These are phyloP conservation scores for Alternaria sp. DNA, from an alignment of 2,329 filamentous ascomycete genomes.

Conservation along the genomic window DNA sequence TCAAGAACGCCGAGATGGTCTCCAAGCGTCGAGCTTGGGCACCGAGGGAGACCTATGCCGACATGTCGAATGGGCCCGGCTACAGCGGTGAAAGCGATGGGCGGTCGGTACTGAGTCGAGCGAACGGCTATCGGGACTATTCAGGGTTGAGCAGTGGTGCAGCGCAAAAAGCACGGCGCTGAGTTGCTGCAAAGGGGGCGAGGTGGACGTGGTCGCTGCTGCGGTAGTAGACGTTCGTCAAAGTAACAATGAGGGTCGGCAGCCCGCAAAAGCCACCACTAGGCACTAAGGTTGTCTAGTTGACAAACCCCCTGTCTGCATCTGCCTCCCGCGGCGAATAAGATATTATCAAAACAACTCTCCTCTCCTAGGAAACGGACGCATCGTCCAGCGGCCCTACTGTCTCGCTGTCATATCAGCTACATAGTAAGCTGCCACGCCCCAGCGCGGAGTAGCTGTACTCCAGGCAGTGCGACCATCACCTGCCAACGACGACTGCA, in stretches of 20 bases:
- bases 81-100: conserved; percentile 26
- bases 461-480: conserved; percentile 16
- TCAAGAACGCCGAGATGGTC: conserved; percentile 24
- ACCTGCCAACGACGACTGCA: conserved; percentile 8
- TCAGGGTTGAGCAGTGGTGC: conserved; percentile 7
- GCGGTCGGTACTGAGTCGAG: conserved; percentile 15
- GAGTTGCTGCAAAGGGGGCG: conserved; percentile 12
- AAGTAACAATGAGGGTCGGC: conserved; percentile 26
- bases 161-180: conserved; percentile 18
- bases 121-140: conserved; percentile 1
- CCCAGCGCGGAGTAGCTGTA: conserved; percentile 7
- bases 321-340: conserved; percentile 18
- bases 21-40: conserved; percentile 44
- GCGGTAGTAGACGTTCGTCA: conserved; percentile 18
- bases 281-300: conserved; percentile 27
- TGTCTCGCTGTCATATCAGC: conserved; percentile 6
- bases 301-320: conserved; percentile 23
- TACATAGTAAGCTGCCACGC: conserved; percentile 13
- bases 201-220: conserved; percentile 14
- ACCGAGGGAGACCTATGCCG: conserved; percentile 36
- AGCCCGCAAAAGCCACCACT: conserved; percentile 29
- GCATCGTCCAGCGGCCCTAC: conserved; percentile 18
- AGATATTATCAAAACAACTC: conserved; percentile 30
- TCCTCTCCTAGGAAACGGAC: conserved; percentile 28
- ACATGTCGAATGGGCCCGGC: conserved; percentile 35